Evolutionary conservation across 257 asterid genomes (phyloP).

Genomic region (Primulina tabacum): DNA sequence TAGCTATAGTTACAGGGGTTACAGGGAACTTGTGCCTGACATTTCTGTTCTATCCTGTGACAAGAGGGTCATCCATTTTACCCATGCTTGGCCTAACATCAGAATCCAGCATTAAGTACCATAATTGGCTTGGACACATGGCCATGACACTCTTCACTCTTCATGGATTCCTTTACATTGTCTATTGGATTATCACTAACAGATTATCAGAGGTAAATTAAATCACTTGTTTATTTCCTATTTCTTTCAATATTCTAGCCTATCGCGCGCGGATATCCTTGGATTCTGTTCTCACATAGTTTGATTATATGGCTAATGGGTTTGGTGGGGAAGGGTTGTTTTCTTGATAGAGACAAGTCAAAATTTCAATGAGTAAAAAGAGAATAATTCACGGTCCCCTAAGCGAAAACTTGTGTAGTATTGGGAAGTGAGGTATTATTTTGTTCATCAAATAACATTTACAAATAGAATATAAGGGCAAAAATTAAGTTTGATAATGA

Average conservation of each 20-base stretch:
- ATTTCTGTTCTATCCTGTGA: conserved; percentile 82
- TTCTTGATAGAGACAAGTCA: conserved; percentile 15
- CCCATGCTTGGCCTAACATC: conserved; percentile 79
- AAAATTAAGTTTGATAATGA: too few species aligned
- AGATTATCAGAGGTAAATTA: conserved; percentile 67
- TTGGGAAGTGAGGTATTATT: too few species aligned
- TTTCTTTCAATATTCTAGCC: background rate
- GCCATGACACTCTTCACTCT: conserved; percentile 68
- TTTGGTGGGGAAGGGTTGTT: background rate
- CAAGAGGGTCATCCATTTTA: conserved; percentile 78
- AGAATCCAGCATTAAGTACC: conserved; percentile 77
- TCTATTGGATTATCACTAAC: conserved; percentile 72
- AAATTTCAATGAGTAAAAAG: background rate
- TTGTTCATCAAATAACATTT: too few species aligned
- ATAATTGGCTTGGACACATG: conserved; percentile 79
- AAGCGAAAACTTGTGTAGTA: too few species aligned
- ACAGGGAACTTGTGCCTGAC: conserved; percentile 81
- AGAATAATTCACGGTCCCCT: background rate
- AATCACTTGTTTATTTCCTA: background rate
- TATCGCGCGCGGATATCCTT: background rate
- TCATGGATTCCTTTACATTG: conserved; percentile 66
- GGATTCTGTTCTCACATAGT: background rate
- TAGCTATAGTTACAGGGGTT: conserved; percentile 69
- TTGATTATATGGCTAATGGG: background rate
- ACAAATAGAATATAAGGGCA: too few species aligned